These are phyloP conservation scores for Magnaporthiopsis rhizophila DNA, from an alignment of 2,329 filamentous ascomycete genomes.

Conservation along the genomic window DNA sequence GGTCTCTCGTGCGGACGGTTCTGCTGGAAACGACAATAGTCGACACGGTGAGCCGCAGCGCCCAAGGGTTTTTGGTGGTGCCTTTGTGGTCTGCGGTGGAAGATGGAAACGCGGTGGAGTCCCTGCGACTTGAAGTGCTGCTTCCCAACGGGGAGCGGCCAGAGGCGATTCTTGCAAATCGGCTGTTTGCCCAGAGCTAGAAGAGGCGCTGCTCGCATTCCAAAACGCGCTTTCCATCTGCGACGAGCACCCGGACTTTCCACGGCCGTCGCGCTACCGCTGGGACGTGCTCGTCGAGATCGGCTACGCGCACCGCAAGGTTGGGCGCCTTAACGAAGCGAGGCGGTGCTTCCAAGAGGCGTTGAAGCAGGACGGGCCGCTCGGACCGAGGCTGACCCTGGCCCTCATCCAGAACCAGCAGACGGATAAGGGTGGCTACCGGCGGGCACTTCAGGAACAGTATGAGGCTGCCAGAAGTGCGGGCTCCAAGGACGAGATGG, in stretches of 20 bases:
- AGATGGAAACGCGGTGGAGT: slow-evolving; percentile 24
- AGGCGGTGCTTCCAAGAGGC: slow-evolving; percentile 17
- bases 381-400: slow-evolving; percentile 22
- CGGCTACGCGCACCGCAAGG: slow-evolving; percentile 20
- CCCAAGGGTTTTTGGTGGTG: slow-evolving; percentile 26
- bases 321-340: slow-evolving; percentile 22
- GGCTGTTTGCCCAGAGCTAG: too few relatives aligned
- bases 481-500: slow-evolving; percentile 14
- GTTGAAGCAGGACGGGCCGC: slow-evolving; percentile 13
- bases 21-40: too few relatives aligned
- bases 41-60: slow-evolving; percentile 14
- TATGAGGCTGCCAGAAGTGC: slow-evolving; percentile 21
- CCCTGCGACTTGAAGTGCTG: slow-evolving; percentile 28
- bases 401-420: slow-evolving; percentile 24
- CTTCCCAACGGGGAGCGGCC: slow-evolving; percentile 21
- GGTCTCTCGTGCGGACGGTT: too few relatives aligned
- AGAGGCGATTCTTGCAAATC: slow-evolving; percentile 22
- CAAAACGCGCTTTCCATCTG: slow-evolving; percentile 18
- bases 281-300: slow-evolving; percentile 18
- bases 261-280: slow-evolving; percentile 12
- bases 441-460: slow-evolving; percentile 18
- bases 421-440: slow-evolving; percentile 20
- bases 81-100: slow-evolving; percentile 25
- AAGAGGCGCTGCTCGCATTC: slow-evolving; percentile 16
- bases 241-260: slow-evolving; percentile 9